Evolutionary conservation across 2,329 filamentous ascomycete species (phyloP).

Genomic region (Talaromyces islandicus): DNA sequence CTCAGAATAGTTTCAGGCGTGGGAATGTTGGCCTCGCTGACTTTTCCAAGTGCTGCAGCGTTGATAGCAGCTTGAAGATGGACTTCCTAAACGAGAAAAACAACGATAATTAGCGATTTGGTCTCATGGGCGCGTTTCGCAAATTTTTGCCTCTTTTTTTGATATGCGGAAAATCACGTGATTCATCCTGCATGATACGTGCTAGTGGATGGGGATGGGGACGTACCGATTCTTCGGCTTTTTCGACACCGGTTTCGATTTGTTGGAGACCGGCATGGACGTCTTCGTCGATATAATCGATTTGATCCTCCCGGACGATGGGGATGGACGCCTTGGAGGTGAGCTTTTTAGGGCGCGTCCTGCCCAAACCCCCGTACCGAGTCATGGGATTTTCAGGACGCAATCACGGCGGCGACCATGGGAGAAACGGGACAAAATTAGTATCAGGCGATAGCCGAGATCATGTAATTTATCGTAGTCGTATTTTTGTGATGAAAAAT

Average conservation of each 20-base stretch:
- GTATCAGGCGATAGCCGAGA: conserved; percentile 56
- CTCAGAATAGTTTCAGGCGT: conserved; percentile 59
- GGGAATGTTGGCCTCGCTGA: conserved; percentile 60
- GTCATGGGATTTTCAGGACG: conserved; percentile 39
- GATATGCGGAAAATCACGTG: conserved; percentile 16
- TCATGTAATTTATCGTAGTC: conserved; percentile 48
- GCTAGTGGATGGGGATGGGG: conserved; percentile 19
- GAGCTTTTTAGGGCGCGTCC: conserved; percentile 62
- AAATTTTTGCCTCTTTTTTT: background rate
- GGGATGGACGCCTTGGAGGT: conserved; percentile 83
- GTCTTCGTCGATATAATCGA: conserved; percentile 83
- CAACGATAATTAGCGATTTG: conserved; percentile 11
- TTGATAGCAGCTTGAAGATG: conserved; percentile 84
- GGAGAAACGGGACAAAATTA: conserved; percentile 56
- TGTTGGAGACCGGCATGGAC: conserved; percentile 73
- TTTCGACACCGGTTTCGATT: conserved; percentile 94
- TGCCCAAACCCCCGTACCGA: conserved; percentile 41
- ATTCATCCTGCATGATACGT: conserved; percentile 24
- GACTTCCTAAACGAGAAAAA: conserved; percentile 62
- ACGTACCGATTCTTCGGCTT: conserved; percentile 94
- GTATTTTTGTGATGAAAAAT: conserved; percentile 53
- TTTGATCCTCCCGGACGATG: conserved; percentile 82
- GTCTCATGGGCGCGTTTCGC: background rate
- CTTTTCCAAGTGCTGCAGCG: conserved; percentile 55
- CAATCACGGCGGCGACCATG: conserved; percentile 32